Evolutionary conservation across 2,329 filamentous ascomycete species (phyloP), one percentile per base, ranked within the genome.

Genomic region (Cylindrodendrum hubeiense): DNA sequence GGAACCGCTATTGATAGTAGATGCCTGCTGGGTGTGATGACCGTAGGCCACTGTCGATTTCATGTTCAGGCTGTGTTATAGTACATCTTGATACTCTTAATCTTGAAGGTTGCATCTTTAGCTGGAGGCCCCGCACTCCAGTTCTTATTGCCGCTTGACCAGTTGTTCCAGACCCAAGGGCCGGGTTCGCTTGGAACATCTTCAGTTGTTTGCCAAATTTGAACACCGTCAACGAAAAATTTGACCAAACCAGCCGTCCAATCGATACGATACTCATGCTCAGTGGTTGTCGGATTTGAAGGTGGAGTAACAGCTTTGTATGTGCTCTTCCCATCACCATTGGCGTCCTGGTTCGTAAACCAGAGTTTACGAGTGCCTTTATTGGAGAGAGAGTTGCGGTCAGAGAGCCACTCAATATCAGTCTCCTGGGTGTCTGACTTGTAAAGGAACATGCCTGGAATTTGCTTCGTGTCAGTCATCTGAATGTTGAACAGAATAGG

Each of bases 321-420:
- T 0, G 69, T 70, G 12, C 61, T 62, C 17, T 69, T 9, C 1
- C 70, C 74, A 5, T 73, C 67, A 3, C 61, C 68, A 28, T 73
- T 63, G 4, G 59, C 63, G 43, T 76, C 76, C 34, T 78, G 76
- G 68, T 78, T 78, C 3, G 75, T 78, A 28, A 76, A 51, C 75
- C 75, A 78, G 22, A 77, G 49, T 17, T 65, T 60, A n/a, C 72
- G 69, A 13, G 65, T 62, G 4, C 76, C 76, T 3, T 19, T 34
- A 39, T 77, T 77, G 37, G 75, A 76, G 7, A 66, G 26, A 1
- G 74, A 77, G 1, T 64, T 64, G 12, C 70, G 34, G 13, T 78
- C 75, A 0, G 76, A 78, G 15, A 78, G 74, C 76, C 76, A 78
- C 54, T 78, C 76, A 7, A 78, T 78, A 2, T 78, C 76, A 1